Evolutionary conservation across 805 yeast species (phyloP), one percentile per base, ranked within the genome.

Genomic region (Teunomyces stri): DNA sequence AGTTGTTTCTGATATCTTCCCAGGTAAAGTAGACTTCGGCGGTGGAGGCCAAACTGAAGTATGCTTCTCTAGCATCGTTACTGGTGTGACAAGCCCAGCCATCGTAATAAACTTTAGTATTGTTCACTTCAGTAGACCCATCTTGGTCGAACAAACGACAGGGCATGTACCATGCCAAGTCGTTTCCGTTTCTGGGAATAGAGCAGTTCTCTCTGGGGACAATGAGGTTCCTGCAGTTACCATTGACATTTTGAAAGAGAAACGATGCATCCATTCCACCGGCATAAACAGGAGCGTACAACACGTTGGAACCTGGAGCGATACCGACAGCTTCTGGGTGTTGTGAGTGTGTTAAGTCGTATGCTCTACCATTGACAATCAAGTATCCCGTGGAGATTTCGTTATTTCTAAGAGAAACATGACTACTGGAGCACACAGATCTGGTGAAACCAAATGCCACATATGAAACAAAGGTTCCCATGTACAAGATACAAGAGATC

Each of bases 81-180:
- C 88, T 77, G 1, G 97, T 87, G 67, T 94, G 97, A 64, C 98
- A 92, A 1, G 92, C 95, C 81, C 88, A 90, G 6, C 97, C 97
- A 41, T 75, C 68, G 63, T 90, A 91, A 60, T 82, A 82, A 16
- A 75, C 76, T 25, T 69, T 64, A 1, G 90, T 79, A 52, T 76
- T 76, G 62, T 87, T 87, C 34, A 88, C 87, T 25, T 66, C 47
- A 2, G 87, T 65, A 1, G 94, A 76, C 4, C 96, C 96, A 62
- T 89, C 88, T 55, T 81, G 85, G 36, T 71, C 66, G 45, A 80
- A 71, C 28, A 87, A 51, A 56, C 84, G 82, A 72, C 99, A 94
- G 3, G 99, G 98, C 85, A 91, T 89, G 68, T 94, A 94, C 96
- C 97, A 91, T 13, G 96, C 97, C 55, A 92, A 64, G 20, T 79